Conservation (phyloP, 1,139 yeast genomes). For the Yamadazyma diddensiae region DNA sequence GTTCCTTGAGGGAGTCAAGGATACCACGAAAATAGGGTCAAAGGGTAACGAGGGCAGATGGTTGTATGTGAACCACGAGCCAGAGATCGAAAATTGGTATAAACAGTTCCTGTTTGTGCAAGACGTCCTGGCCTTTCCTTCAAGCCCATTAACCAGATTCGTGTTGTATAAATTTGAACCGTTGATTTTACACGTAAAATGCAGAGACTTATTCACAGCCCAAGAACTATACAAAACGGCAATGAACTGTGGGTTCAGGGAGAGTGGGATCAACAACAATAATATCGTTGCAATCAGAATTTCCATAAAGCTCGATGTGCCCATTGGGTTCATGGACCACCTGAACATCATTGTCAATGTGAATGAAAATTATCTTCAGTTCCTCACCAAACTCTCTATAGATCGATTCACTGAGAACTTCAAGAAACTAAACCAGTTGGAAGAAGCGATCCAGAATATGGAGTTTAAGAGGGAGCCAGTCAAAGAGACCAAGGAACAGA, state of each 20-base stretch:
- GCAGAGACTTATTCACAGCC: slow-evolving; percentile 61
- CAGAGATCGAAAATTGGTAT: slow-evolving; percentile 54
- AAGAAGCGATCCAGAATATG: slow-evolving; percentile 38
- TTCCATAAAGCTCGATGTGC: slow-evolving; percentile 68
- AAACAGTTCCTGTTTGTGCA: slow-evolving; percentile 25
- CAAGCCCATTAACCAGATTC: slow-evolving; percentile 38
- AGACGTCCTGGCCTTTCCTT: slow-evolving; percentile 9
- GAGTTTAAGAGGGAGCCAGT: slow-evolving; percentile 1
- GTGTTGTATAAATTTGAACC: slow-evolving; percentile 81
- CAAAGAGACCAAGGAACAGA: slow-evolving; percentile 47
- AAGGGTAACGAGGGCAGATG: slow-evolving; percentile 83
- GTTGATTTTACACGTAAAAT: slow-evolving; percentile 76
- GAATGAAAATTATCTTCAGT: slow-evolving; percentile 42
- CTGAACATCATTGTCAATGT: slow-evolving; percentile 41
- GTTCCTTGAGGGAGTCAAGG: slow-evolving; percentile 62
- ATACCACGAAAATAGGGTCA: slow-evolving; percentile 58
- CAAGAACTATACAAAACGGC: slow-evolving; percentile 63
- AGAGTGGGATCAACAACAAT: slow-evolving; percentile 80
- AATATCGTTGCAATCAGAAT: slow-evolving; percentile 76
- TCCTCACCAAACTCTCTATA: slow-evolving; percentile 48
- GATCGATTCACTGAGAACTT: slow-evolving; percentile 66
- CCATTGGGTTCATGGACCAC: slow-evolving; percentile 56
- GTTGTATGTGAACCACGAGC: slow-evolving; percentile 78
- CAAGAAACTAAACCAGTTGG: slow-evolving; percentile 49
- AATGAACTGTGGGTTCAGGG: slow-evolving; percentile 83